Evolutionary conservation across 2,329 filamentous ascomycete genomes (phyloP), one percentile per base, ranked within the genome.

Genomic region (Penicillium sp.): DNA sequence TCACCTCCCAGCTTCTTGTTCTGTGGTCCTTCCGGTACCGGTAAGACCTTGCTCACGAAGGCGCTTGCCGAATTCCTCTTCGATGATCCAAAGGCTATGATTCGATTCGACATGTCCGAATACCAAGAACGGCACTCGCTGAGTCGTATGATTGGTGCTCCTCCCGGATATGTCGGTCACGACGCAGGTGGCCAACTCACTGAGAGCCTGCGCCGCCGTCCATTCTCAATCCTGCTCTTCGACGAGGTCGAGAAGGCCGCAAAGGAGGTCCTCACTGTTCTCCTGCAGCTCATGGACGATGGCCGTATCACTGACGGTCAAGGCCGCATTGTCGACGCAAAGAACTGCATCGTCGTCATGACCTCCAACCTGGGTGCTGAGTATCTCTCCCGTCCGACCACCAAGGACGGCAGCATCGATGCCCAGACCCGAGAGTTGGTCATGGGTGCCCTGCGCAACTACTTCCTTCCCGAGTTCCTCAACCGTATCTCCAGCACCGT

Each of bases 231-330:
- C 65, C 79, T 99, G 2, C 82, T 99, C 8, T 99, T 99, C 62
- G 93, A 99, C 62, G 93, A 99, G 72, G 89, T 97, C 13, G 93
- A 99, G 74, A 99, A 99, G 78, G 92, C 93, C 1, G 93, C 93
- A 55, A 99, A 99, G 76, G 93, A 99, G 74, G 83, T 99, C 1
- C 78, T 99, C 36, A 99, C 93, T 0, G 93, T 99, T 13, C 83
- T 99, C 31, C 82, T 99, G n/a, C 93, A 99, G 72, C 89, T 99
- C 65, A 97, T 99, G 90, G 93, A 99, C 64, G 93, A 99, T 65
- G 93, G 93, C 27, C 90, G 93, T 64, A 97, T 99, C 72, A 99
- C 93, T 12, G 93, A 99, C 66, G 93, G 93, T 40, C 95, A 97
- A 81, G 93, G 93, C 67, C 84, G 93, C 69, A 80, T 96, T 41